A percentile compares a stretch with the other conserved stretches of the same genome.
These are phyloP conservation scores for Cutaneotrichosporon curvatum DNA, from an alignment of 1,284 basidiomycete genomes.

Conservation along the genomic window DNA sequence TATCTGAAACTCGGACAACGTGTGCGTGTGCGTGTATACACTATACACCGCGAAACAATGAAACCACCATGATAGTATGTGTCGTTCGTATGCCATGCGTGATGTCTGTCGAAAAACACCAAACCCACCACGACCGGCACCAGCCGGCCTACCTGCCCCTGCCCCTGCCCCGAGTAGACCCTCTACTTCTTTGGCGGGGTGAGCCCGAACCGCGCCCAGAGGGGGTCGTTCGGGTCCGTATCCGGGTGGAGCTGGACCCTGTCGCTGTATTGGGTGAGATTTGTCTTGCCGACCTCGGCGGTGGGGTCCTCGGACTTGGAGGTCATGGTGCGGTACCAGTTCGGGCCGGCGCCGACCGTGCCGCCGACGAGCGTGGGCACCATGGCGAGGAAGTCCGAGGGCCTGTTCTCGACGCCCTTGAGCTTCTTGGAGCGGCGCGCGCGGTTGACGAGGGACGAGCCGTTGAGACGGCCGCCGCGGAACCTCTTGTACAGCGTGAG, in stretches of 20 bases:
- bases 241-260: slow-evolving; percentile 80
- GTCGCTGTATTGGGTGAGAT: slow-evolving; percentile 48
- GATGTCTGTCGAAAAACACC: too few species aligned
- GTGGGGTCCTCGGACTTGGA: too few species aligned
- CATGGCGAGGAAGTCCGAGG: slow-evolving; percentile 69
- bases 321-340: too few species aligned
- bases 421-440: slow-evolving; percentile 52
- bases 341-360: slow-evolving; percentile 64
- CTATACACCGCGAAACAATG: too few species aligned
- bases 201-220: slow-evolving; percentile 37
- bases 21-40: too few species aligned
- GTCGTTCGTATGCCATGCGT: too few species aligned
- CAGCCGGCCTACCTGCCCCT: too few species aligned
- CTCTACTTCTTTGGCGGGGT: slow-evolving; percentile 4
- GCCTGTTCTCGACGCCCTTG: slow-evolving; percentile 50
- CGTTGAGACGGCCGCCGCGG: slow-evolving; percentile 64
- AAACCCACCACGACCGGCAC: too few species aligned
- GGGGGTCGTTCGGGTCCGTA: slow-evolving; percentile 52
- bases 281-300: too few species aligned
- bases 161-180: too few species aligned
- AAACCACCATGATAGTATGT: too few species aligned
- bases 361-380: slow-evolving; percentile 78
- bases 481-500: slow-evolving; percentile 70
- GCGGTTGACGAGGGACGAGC: slow-evolving; percentile 65
- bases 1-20: too few species aligned